These are phyloP conservation scores for Prunella vulgaris DNA, from an alignment of 257 asterid genomes.

Conservation along the genomic window DNA sequence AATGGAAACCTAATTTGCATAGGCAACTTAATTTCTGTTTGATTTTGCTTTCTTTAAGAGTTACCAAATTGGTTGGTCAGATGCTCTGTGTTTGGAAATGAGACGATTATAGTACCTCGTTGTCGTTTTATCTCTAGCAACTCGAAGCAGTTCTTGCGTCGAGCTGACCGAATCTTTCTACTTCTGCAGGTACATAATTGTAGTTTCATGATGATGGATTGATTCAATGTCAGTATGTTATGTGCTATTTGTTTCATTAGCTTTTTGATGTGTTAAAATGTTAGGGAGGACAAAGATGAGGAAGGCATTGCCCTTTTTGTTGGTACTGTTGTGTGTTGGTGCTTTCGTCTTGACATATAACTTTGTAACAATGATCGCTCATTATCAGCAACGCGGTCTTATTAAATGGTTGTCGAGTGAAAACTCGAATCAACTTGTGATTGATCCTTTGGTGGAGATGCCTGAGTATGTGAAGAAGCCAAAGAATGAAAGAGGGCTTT, in stretches of 20 bases:
- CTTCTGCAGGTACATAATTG: slow-evolving; percentile 17
- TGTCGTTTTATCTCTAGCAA: too few species aligned
- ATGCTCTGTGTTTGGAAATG: not conserved
- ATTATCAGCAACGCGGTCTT: slow-evolving; percentile 11
- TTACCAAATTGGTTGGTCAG: not conserved
- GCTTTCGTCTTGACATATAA: slow-evolving; percentile 40
- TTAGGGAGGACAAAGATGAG: slow-evolving; percentile 32
- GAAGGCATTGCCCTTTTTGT: slow-evolving; percentile 19
- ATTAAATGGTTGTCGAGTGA: not conserved
- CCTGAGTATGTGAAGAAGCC: slow-evolving; percentile 28
- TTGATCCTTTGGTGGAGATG: slow-evolving; percentile 56
- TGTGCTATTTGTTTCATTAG: not conserved
- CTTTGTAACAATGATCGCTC: slow-evolving; percentile 19
- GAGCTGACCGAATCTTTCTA: not conserved
- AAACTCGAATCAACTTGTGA: not conserved
- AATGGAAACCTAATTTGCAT: not conserved
- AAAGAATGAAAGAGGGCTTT: slow-evolving; percentile 19
- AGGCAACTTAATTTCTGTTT: not conserved
- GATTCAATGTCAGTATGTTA: not conserved
- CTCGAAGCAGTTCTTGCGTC: too few species aligned
- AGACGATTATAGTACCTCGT: too few species aligned
- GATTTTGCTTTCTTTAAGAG: not conserved
- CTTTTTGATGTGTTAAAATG: not conserved
- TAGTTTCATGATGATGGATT: not conserved
- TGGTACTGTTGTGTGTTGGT: slow-evolving; percentile 34